Evolutionary conservation across 1,284 basidiomycete species (phyloP), one percentile per base, ranked within the genome.

Genomic region (Moesziomyces sp.): DNA sequence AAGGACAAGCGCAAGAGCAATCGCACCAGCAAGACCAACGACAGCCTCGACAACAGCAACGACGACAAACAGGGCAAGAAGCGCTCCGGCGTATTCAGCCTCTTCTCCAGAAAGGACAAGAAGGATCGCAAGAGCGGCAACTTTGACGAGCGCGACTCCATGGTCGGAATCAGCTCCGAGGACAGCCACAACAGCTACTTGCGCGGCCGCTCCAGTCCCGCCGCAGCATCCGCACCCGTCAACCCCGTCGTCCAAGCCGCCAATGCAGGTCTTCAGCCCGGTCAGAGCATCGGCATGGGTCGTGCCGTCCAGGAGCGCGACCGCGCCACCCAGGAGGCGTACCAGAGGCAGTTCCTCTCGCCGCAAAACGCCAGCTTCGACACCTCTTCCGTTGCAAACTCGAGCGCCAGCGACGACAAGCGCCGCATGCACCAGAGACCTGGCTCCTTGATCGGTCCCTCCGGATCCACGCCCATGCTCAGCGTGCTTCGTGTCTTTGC

Each of bases 401-500:
- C 60, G 5, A 46, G 21, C 35, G 35, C 28, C 14, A 9, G 42
- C 34, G 57, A 63, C 16, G 60, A 62, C 44, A 62, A 63, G 49
- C 55, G 54, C 26, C 58, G 58, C 16, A 46, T 65, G 57, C 53
- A 64, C 16, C 58, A 69, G 43, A 60, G 83, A 28, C 83, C 83
- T 0, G 82, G 80, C 13, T 80, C 77, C 19, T 50, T 84, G 26
- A 58, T 89, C 2, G 82, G 71, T 16, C 76, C 78, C 18, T 77
- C 81, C 0, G 77, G 76, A 18, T 88, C 88, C 18, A 90, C 92
- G 8, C 93, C 93, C 0, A 91, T 95, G 74, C 88, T 98, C 62
- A 97, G 92, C 78, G 95, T 99, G 63, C 90, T 98, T 54, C 91
- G 95, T 19, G 90, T 99, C 46, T 98, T 99, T 83, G 94, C 94